Percentiles rank a stretch among this genome's conserved stretches.
phyloP scores from a whole-genome alignment of 805 yeast genomes.

The Zygosaccharomyces bailii region DNA sequence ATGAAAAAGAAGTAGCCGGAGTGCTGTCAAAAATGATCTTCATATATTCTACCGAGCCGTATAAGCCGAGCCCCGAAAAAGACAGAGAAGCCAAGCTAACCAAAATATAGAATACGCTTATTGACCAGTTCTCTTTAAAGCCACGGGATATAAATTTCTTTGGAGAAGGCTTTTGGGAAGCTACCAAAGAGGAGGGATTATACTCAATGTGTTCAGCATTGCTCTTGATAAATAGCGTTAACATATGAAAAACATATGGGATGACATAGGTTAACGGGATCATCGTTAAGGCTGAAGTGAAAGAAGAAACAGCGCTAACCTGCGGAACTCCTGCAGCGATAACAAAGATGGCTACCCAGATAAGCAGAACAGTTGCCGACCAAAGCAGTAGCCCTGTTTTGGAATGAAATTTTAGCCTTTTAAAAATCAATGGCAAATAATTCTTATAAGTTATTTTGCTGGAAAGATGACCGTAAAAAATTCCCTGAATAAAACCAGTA shows the following conservation, averaged over 20 bases:
- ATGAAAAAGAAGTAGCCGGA: slow-evolving; percentile 7
- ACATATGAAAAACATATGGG: slow-evolving; percentile 6
- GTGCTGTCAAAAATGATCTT: slow-evolving; percentile 6
- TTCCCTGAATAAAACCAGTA: slow-evolving; percentile 8
- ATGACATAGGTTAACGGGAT: slow-evolving; percentile 8
- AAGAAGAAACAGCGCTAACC: slow-evolving; percentile 10
- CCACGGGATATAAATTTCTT: slow-evolving; percentile 1
- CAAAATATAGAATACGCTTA: slow-evolving; percentile 3
- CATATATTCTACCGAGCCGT: slow-evolving; percentile 10
- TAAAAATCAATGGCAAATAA: slow-evolving; percentile 6
- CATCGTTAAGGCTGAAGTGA: slow-evolving; percentile 9
- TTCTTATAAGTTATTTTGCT: slow-evolving; percentile 7
- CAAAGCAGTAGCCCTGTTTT: slow-evolving; percentile 3
- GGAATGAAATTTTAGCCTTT: slow-evolving; percentile 4
- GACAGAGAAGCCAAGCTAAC: slow-evolving; percentile 8
- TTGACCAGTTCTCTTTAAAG: not conserved
- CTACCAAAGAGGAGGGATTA: not conserved
- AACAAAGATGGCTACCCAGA: slow-evolving; percentile 2
- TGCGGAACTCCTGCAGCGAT: slow-evolving; percentile 9
- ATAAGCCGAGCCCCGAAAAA: slow-evolving; percentile 6
- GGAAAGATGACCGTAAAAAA: slow-evolving; percentile 6
- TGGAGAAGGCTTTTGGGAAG: not conserved
- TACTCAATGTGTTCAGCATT: slow-evolving; percentile 2
- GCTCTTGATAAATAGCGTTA: slow-evolving; percentile 4
- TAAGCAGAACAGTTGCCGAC: slow-evolving; percentile 3